Percentiles rank a stretch among this genome's conserved stretches.
phyloP scores from a whole-genome alignment of 2,329 filamentous ascomycete species.

The Sphaerulina populicola region DNA sequence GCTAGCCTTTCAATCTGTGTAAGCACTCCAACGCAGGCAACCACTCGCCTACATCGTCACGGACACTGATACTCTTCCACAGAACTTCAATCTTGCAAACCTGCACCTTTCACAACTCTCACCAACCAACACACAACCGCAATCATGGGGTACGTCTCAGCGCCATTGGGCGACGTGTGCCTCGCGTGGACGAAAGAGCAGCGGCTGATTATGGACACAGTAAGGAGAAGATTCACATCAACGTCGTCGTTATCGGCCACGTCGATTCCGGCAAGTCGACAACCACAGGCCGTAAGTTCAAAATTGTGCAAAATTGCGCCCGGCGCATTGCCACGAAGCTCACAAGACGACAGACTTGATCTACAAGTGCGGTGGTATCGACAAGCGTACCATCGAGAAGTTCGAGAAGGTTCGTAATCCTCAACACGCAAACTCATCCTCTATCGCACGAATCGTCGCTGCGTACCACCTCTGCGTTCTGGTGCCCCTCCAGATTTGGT shows the following conservation, averaged over 20 bases:
- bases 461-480: conserved; percentile 13
- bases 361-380: conserved; percentile 99
- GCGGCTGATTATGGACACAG: conserved; percentile 44
- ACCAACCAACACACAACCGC: conserved; percentile 32
- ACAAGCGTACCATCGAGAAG: conserved; percentile 99
- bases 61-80: neutral
- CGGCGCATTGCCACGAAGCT: conserved; percentile 30
- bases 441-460: conserved; percentile 12
- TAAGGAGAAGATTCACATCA: conserved; percentile 93
- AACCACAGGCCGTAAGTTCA: conserved; percentile 67
- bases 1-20: conserved; percentile 9
- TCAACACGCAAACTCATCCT: conserved; percentile 1
- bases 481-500: conserved; percentile 21
- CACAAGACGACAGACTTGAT: conserved; percentile 77
- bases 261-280: conserved; percentile 99
- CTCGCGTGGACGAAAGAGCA: conserved; percentile 11
- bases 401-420: conserved; percentile 84
- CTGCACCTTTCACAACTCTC: conserved; percentile 17
- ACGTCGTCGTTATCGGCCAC: conserved; percentile 97
- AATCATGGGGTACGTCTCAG: conserved; percentile 53
- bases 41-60: neutral
- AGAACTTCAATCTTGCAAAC: conserved; percentile 11
- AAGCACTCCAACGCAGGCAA: neutral
- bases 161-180: conserved; percentile 14
- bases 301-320: conserved; percentile 24